Evolutionary conservation across 169 alveolate genomes (phyloP).

Genomic region (Plasmodium malariae): DNA sequence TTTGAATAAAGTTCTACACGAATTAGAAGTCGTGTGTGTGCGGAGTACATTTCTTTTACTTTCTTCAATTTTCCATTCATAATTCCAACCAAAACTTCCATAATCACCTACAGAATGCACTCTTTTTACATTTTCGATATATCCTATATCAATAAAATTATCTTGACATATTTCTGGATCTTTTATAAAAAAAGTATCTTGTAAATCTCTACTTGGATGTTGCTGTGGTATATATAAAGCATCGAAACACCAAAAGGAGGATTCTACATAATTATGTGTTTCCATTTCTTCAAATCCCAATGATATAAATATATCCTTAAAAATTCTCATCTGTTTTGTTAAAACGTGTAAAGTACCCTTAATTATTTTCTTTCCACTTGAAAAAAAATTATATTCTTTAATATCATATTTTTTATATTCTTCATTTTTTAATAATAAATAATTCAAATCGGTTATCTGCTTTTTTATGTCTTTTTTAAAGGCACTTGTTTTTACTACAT

Average conservation of each 20-base stretch:
- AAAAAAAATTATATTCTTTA: constrained; percentile 88
- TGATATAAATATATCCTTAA: constrained; percentile 90
- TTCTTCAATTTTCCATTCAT: constrained; percentile 96
- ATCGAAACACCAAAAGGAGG: constrained; percentile 99
- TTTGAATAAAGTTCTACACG: constrained; percentile 94
- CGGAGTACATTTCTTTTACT: constrained; percentile 89
- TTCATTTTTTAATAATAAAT: constrained; percentile 26
- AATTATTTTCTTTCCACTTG: constrained; percentile 88
- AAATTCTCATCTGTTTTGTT: constrained; percentile 88
- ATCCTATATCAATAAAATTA: constrained; percentile 77
- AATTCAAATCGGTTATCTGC: constrained; percentile 38
- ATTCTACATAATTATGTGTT: constrained; percentile 97
- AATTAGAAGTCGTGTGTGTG: constrained; percentile 99
- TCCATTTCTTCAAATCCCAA: constrained; percentile 99
- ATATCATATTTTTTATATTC: constrained; percentile 79
- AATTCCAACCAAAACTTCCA: constrained; percentile 98
- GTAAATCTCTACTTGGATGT: constrained; percentile 99
- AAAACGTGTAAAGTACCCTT: constrained; percentile 93
- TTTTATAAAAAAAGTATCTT: constrained; percentile 98
- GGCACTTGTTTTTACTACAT: constrained; percentile 26
- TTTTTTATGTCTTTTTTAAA: constrained; percentile 41
- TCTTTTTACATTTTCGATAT: constrained; percentile 93
- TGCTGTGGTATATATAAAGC: constrained; percentile 99
- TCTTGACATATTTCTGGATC: constrained; percentile 62
- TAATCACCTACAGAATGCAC: constrained; percentile 95